Evolutionary conservation across 345 rosid genomes (phyloP).

Genomic region (Mercurialis annua): DNA sequence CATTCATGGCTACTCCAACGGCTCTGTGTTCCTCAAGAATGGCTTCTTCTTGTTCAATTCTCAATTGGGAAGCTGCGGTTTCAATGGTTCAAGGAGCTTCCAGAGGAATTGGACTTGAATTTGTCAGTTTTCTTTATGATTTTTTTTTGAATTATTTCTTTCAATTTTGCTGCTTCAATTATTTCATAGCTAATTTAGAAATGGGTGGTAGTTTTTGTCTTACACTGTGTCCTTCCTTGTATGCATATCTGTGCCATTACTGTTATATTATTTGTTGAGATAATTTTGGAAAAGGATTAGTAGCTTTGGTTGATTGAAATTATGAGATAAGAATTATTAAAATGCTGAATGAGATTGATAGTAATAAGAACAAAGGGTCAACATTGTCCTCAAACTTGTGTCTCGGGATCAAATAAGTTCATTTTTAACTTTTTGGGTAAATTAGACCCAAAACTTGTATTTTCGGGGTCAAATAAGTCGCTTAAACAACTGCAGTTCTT

Average conservation of each 20-base stretch:
- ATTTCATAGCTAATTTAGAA: not conserved
- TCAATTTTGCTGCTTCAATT: not conserved
- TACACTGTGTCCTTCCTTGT: not conserved
- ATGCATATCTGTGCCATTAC: not conserved
- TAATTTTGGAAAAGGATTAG: not conserved
- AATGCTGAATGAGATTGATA: not conserved
- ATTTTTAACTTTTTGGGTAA: not conserved
- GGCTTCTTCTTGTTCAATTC: conserved; percentile 33
- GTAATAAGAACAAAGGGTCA: too few relatives aligned
- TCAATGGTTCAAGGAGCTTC: conserved; percentile 95
- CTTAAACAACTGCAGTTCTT: not conserved
- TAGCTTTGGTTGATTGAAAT: not conserved
- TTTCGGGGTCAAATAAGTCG: too few relatives aligned
- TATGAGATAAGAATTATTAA: not conserved
- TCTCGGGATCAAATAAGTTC: too few relatives aligned
- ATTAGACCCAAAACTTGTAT: too few relatives aligned
- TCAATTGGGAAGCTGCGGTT: conserved; percentile 67
- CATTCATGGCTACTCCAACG: conserved; percentile 6
- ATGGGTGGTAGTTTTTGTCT: not conserved
- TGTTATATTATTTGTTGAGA: not conserved
- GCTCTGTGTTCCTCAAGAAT: conserved; percentile 11
- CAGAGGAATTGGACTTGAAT: conserved; percentile 86
- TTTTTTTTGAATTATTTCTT: not conserved
- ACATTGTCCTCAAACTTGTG: not conserved
- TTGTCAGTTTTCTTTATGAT: conserved; percentile 41